Percentiles rank a stretch among this genome's conserved stretches.
Conservation (phyloP, 2,329 filamentous ascomycete genomes). For the Aspergillus sp. region DNA sequence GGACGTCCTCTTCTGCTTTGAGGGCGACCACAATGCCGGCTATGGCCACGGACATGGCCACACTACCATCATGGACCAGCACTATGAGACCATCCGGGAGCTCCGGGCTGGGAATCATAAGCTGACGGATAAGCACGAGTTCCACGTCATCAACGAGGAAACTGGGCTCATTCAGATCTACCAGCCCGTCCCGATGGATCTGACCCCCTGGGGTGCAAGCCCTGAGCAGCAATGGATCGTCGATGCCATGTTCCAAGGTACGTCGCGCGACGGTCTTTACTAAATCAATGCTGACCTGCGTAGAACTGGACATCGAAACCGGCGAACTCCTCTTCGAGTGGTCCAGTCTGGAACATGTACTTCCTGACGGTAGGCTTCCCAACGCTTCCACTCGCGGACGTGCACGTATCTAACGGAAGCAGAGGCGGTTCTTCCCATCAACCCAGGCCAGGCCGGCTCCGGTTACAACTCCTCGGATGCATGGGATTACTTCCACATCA, state of each 20-base stretch:
- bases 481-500: slow-evolving; percentile 55
- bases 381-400: not conserved
- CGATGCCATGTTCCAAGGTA: slow-evolving; percentile 55
- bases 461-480: slow-evolving; percentile 40
- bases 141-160: slow-evolving; percentile 53
- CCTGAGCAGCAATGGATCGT: slow-evolving; percentile 57
- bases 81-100: slow-evolving; percentile 56
- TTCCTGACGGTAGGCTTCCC: slow-evolving; percentile 44
- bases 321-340: slow-evolving; percentile 60
- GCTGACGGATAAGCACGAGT: slow-evolving; percentile 56
- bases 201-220: slow-evolving; percentile 48
- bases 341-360: slow-evolving; percentile 57
- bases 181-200: slow-evolving; percentile 48
- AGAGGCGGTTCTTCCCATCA: slow-evolving; percentile 49
- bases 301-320: slow-evolving; percentile 50
- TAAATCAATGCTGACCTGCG: not conserved
- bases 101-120: slow-evolving; percentile 50
- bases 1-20: slow-evolving; percentile 55
- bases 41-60: slow-evolving; percentile 58
- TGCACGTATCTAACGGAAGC: not conserved
- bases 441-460: slow-evolving; percentile 44
- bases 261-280: slow-evolving; percentile 21
- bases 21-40: slow-evolving; percentile 52
- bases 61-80: slow-evolving; percentile 52
- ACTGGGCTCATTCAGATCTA: slow-evolving; percentile 56